Percentiles rank a stretch among this genome's conserved stretches.
Conservation (phyloP, 371 early-diverging fungal species). For the Mortierella sp. region DNA sequence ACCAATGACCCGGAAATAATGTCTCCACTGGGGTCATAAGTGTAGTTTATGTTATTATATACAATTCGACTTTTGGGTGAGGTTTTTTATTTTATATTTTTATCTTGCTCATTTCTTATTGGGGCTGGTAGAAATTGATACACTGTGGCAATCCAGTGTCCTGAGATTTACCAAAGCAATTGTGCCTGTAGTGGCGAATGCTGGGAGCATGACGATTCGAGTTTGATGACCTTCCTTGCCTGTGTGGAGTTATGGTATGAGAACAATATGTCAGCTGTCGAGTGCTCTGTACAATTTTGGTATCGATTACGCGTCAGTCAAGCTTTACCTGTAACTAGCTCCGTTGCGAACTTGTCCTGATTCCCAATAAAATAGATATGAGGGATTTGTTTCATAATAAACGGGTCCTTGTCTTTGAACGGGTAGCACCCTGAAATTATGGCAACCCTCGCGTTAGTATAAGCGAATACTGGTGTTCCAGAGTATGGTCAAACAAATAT, state of each 20-base stretch:
- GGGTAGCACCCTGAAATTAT: conserved; percentile 83
- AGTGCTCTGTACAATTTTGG: background rate
- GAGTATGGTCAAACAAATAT: background rate
- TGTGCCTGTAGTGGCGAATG: conserved; percentile 71
- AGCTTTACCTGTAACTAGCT: conserved; percentile 62
- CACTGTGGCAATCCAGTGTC: conserved; percentile 72
- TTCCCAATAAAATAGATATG: conserved; percentile 94
- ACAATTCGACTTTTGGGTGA: background rate
- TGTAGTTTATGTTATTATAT: background rate
- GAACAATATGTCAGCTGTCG: background rate
- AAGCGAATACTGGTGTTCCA: background rate
- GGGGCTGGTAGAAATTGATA: conserved; percentile 52
- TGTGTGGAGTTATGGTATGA: conserved; percentile 3
- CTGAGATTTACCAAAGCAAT: conserved; percentile 74
- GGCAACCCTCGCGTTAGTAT: background rate
- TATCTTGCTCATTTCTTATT: background rate
- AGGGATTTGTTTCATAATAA: conserved; percentile 78
- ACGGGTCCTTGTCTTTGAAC: conserved; percentile 87
- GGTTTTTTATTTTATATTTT: background rate
- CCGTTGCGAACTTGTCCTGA: conserved; percentile 82
- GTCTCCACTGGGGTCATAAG: too few relatives aligned
- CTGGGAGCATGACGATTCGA: conserved; percentile 75
- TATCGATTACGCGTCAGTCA: background rate
- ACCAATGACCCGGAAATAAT: background rate
- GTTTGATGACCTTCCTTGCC: conserved; percentile 66